These are phyloP conservation scores for Plectosphaerella sp. DNA, from an alignment of 2,329 filamentous ascomycete genomes.

Conservation along the genomic window DNA sequence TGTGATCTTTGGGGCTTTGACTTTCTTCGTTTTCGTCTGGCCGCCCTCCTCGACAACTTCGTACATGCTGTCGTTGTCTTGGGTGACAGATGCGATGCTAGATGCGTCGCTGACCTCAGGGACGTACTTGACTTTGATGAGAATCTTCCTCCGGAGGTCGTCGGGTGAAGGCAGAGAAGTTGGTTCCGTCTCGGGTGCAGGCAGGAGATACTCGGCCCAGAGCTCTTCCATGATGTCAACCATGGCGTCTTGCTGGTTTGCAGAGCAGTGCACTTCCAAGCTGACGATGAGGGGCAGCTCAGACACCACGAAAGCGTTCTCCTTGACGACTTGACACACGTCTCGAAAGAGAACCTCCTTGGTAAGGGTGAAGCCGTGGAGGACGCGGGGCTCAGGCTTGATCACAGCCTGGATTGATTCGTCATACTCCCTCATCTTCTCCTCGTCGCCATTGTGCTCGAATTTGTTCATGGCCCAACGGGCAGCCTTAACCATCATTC, in stretches of 20 bases:
- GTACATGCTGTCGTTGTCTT: slow-evolving; percentile 2
- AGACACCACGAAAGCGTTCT: slow-evolving; percentile 69
- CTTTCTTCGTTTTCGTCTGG: slow-evolving; percentile 4
- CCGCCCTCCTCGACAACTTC: slow-evolving; percentile 1
- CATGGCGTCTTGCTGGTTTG: slow-evolving; percentile 81
- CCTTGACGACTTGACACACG: slow-evolving; percentile 74
- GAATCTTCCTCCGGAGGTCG: slow-evolving; percentile 70
- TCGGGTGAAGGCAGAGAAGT: slow-evolving; percentile 60
- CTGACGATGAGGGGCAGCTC: slow-evolving; percentile 86
- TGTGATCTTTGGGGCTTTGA: background rate
- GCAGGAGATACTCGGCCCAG: slow-evolving; percentile 69
- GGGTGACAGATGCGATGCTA: background rate
- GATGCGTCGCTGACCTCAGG: background rate
- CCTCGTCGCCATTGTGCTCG: background rate
- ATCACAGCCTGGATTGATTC: background rate
- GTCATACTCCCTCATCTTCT: background rate
- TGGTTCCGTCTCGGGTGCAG: slow-evolving; percentile 41
- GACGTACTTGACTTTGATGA: slow-evolving; percentile 73
- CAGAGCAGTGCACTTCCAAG: slow-evolving; percentile 79
- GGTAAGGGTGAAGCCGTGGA: slow-evolving; percentile 87
- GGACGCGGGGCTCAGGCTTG: slow-evolving; percentile 63
- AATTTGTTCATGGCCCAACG: slow-evolving; percentile 4
- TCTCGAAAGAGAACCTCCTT: slow-evolving; percentile 81
- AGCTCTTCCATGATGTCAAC: slow-evolving; percentile 83
- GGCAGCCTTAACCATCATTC: background rate